A percentile compares a stretch with the other conserved stretches of the same genome.
phyloP scores from a whole-genome alignment of 805 yeast species.

The Saccharomycopsis selenospora region DNA sequence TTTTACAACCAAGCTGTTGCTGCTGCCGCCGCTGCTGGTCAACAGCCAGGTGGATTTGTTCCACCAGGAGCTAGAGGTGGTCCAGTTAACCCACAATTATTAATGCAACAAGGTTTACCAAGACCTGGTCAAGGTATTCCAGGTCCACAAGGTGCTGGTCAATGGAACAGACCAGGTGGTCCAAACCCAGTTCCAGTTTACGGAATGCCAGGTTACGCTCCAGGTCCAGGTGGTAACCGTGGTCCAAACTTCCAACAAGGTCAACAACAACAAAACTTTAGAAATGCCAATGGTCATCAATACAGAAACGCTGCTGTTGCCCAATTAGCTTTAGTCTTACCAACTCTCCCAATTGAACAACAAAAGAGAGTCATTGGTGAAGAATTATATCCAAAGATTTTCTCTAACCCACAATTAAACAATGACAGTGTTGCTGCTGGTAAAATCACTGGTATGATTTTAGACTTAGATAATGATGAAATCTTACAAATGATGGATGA shows the following conservation, averaged over 20 bases:
- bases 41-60: slow-evolving; percentile 69
- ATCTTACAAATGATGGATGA: slow-evolving; percentile 83
- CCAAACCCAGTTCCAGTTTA: slow-evolving; percentile 79
- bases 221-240: slow-evolving; percentile 48
- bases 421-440: slow-evolving; percentile 94
- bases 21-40: slow-evolving; percentile 2
- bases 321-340: slow-evolving; percentile 52
- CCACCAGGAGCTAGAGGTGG: slow-evolving; percentile 80
- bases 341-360: slow-evolving; percentile 72
- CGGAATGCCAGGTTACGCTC: slow-evolving; percentile 77
- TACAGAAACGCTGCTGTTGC: slow-evolving; percentile 30
- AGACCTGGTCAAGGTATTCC: slow-evolving; percentile 59
- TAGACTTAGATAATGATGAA: slow-evolving; percentile 90
- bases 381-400: slow-evolving; percentile 89
- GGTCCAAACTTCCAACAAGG: slow-evolving; percentile 35
- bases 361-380: slow-evolving; percentile 98
- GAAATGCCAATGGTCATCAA: slow-evolving; percentile 25
- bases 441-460: slow-evolving; percentile 97
- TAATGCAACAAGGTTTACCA: slow-evolving; percentile 58
- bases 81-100: slow-evolving; percentile 68
- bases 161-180: slow-evolving; percentile 53
- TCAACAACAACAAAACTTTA: slow-evolving; percentile 33
- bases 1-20: slow-evolving; percentile 59
- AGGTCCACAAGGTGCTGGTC: slow-evolving; percentile 52
- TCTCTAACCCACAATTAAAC: slow-evolving; percentile 69